A percentile compares a stretch with the other conserved stretches of the same genome.
phyloP scores from a whole-genome alignment of 2,329 filamentous ascomycete species.

The Trichoderma gracile region DNA sequence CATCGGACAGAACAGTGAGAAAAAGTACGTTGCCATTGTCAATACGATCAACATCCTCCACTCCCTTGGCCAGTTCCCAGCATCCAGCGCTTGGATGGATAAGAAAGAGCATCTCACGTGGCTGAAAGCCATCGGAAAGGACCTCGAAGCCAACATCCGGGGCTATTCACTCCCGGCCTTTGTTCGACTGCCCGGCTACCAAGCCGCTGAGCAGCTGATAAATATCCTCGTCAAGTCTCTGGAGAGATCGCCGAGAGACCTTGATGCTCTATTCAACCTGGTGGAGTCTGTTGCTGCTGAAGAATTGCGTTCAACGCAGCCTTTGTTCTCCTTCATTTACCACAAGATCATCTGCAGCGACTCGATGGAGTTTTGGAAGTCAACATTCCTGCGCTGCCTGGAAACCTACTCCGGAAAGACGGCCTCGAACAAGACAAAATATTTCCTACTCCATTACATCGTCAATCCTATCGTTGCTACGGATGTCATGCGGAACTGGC shows the following conservation, averaged over 20 bases:
- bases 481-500: constrained; percentile 87
- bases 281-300: constrained; percentile 82
- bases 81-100: constrained; percentile 67
- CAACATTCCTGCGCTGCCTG: constrained; percentile 78
- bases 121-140: constrained; percentile 69
- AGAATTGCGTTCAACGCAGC: constrained; percentile 75
- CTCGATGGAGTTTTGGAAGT: constrained; percentile 82
- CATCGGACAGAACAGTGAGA: constrained; percentile 67
- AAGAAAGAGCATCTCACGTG: constrained; percentile 61
- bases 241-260: constrained; percentile 68
- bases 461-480: constrained; percentile 96
- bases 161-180: constrained; percentile 67
- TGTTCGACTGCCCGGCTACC: constrained; percentile 81
- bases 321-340: constrained; percentile 82
- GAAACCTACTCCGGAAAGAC: constrained; percentile 80
- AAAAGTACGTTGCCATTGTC: constrained; percentile 68
- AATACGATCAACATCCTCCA: constrained; percentile 86
- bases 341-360: constrained; percentile 78
- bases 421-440: constrained; percentile 85
- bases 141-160: constrained; percentile 73
- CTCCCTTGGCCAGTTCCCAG: constrained; percentile 69
- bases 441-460: constrained; percentile 86
- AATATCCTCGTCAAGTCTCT: constrained; percentile 80
- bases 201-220: constrained; percentile 87
- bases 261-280: constrained; percentile 81